A percentile compares a stretch with the other conserved stretches of the same genome.
Conservation (phyloP, 345 rosid species). For the Erucastrum elatum region DNA sequence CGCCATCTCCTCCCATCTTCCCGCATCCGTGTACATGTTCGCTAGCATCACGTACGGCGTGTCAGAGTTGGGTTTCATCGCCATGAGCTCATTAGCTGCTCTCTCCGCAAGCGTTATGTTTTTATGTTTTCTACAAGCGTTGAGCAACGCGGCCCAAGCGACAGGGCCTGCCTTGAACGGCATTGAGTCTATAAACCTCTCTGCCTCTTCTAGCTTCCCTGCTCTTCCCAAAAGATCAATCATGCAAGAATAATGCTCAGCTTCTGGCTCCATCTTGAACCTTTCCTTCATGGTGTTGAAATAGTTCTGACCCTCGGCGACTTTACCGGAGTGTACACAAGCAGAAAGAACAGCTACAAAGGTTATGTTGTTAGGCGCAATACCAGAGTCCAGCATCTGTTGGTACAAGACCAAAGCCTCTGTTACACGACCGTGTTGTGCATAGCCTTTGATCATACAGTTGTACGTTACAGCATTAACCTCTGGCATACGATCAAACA, state of each 20-base stretch:
- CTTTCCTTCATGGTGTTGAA: constrained; percentile 67
- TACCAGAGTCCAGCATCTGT: constrained; percentile 56
- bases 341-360: constrained; percentile 84
- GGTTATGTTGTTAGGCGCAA: constrained; percentile 69
- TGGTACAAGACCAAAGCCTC: constrained; percentile 61
- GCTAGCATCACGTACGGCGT: constrained; percentile 84
- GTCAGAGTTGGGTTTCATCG: constrained; percentile 70
- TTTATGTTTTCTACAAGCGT: constrained; percentile 77
- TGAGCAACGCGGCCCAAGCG: constrained; percentile 81
- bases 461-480: constrained; percentile 67
- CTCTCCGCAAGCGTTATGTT: constrained; percentile 64
- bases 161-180: constrained; percentile 62
- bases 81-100: constrained; percentile 65
- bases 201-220: constrained; percentile 76
- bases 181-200: constrained; percentile 69
- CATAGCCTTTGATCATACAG: constrained; percentile 81
- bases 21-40: constrained; percentile 64
- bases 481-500: constrained; percentile 73
- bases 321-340: constrained; percentile 75
- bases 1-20: constrained; percentile 74
- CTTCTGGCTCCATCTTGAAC: constrained; percentile 75
- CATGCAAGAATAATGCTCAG: constrained; percentile 90
- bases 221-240: constrained; percentile 83
- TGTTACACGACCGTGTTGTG: constrained; percentile 67
- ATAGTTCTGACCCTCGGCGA: constrained; percentile 58